Percentiles rank a stretch among this genome's conserved stretches.
Evolutionary conservation across 805 yeast genomes (phyloP).

Genomic region (Starmerella lactis-condensi): DNA sequence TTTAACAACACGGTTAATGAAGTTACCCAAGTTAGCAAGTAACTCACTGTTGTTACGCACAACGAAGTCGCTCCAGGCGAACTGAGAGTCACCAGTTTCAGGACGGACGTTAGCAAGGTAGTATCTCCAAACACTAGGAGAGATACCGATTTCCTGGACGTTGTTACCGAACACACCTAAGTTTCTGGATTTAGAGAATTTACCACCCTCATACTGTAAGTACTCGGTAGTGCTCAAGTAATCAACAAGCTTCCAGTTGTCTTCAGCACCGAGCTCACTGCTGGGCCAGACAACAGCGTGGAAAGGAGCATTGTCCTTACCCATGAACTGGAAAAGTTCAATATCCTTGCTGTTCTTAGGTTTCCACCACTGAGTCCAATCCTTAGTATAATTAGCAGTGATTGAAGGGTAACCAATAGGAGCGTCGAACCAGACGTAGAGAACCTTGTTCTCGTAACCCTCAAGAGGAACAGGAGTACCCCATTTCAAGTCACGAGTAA

Average conservation of each 20-base stretch:
- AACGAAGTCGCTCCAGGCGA: conserved; percentile 93
- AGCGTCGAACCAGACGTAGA: conserved; percentile 98
- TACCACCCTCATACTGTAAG: conserved; percentile 93
- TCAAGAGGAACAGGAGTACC: conserved; percentile 95
- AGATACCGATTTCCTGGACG: conserved; percentile 79
- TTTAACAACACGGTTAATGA: conserved; percentile 82
- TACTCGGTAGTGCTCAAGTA: conserved; percentile 91
- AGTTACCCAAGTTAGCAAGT: conserved; percentile 90
- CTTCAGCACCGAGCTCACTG: conserved; percentile 70
- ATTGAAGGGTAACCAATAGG: conserved; percentile 91
- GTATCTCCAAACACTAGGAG: conserved; percentile 95
- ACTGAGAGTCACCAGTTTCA: conserved; percentile 87
- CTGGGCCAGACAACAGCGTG: conserved; percentile 97
- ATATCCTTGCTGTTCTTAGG: conserved; percentile 58
- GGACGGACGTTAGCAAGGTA: conserved; percentile 86
- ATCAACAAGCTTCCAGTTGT: conserved; percentile 76
- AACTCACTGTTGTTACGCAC: conserved; percentile 83
- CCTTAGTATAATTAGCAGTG: conserved; percentile 73
- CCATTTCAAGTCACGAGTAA: conserved; percentile 94
- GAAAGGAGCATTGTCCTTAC: conserved; percentile 97
- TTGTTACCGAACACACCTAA: conserved; percentile 97
- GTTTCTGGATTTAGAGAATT: conserved; percentile 94
- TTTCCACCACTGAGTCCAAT: conserved; percentile 89
- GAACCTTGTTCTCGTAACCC: conserved; percentile 69
- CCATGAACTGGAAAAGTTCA: conserved; percentile 89